phyloP scores from a whole-genome alignment of 164 flowering plant species.

The Annona squamosa region DNA sequence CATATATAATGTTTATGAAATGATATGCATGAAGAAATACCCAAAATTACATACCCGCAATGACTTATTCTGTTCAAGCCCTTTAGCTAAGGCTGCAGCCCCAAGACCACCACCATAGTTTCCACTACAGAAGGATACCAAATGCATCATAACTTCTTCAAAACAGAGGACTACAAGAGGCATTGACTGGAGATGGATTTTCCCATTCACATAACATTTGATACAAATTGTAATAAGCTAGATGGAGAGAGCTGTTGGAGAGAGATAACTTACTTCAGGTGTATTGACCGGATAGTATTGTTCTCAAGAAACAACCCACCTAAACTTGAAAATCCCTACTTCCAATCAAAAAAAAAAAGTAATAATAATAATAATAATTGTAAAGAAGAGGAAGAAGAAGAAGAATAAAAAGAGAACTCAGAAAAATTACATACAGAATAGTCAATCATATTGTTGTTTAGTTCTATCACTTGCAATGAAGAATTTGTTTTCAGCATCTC shows the following conservation, averaged over 20 bases:
- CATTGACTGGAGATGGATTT: neutral
- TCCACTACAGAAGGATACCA: constrained; percentile 44
- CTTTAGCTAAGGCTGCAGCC: constrained; percentile 87
- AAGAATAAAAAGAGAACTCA: neutral
- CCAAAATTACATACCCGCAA: constrained; percentile 48
- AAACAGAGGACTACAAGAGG: neutral
- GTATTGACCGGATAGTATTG: constrained; percentile 46
- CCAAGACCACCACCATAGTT: constrained; percentile 97
- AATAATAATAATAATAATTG: no score
- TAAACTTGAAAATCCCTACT: constrained; percentile 90
- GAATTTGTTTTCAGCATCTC: constrained; percentile 86
- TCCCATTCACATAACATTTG: neutral
- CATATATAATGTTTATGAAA: neutral
- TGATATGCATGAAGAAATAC: neutral
- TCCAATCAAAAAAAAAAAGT: constrained; percentile 31
- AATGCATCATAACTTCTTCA: neutral
- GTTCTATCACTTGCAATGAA: constrained; percentile 65
- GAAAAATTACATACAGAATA: constrained; percentile 65
- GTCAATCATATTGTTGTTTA: constrained; percentile 86
- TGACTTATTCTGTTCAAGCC: constrained; percentile 82
- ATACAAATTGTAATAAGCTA: neutral
- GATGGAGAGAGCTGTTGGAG: neutral
- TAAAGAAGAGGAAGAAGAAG: neutral
- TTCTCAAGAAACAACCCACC: constrained; percentile 87
- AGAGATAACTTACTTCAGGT: constrained; percentile 68